These are phyloP conservation scores for Basidioascus undulatus DNA, from an alignment of 768 basidiomycete species.

Conservation along the genomic window DNA sequence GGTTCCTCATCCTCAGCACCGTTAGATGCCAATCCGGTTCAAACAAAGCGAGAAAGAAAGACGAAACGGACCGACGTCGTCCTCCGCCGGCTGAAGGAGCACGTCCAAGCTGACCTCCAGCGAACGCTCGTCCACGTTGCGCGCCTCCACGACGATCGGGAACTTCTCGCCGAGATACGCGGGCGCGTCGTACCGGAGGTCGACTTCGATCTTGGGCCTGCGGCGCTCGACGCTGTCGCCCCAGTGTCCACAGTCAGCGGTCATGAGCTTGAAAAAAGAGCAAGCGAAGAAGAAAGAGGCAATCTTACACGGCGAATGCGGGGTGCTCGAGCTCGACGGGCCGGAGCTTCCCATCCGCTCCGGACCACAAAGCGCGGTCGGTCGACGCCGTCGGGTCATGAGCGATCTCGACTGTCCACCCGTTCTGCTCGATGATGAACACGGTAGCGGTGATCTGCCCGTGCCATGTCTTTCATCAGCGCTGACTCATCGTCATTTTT, in stretches of 20 bases:
- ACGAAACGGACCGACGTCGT: slow-evolving; percentile 34
- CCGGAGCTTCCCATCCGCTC: too few species aligned
- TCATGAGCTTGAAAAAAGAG: too few species aligned
- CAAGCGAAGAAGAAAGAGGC: neutral
- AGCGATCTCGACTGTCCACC: too few species aligned
- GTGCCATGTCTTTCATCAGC: too few species aligned
- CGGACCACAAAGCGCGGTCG: too few species aligned
- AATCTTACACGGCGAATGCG: too few species aligned
- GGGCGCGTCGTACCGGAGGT: slow-evolving; percentile 34
- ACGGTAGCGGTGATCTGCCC: too few species aligned
- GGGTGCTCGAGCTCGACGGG: neutral
- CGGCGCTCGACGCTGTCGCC: slow-evolving; percentile 26
- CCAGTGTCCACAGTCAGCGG: too few species aligned
- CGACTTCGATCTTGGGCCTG: slow-evolving; percentile 32
- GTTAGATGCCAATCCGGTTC: neutral
- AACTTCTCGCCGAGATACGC: slow-evolving; percentile 64
- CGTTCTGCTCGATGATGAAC: too few species aligned
- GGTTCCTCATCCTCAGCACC: neutral
- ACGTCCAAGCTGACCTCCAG: slow-evolving; percentile 47
- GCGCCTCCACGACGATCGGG: slow-evolving; percentile 43
- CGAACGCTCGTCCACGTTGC: slow-evolving; percentile 43
- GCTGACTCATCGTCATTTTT: too few species aligned
- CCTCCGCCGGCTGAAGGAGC: slow-evolving; percentile 57
- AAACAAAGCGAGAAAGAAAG: neutral
- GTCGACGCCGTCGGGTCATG: too few species aligned